A percentile compares a stretch with the other conserved stretches of the same genome.
phyloP scores from a whole-genome alignment of 1,139 yeast genomes.

The Magnusiomyces sp. region DNA sequence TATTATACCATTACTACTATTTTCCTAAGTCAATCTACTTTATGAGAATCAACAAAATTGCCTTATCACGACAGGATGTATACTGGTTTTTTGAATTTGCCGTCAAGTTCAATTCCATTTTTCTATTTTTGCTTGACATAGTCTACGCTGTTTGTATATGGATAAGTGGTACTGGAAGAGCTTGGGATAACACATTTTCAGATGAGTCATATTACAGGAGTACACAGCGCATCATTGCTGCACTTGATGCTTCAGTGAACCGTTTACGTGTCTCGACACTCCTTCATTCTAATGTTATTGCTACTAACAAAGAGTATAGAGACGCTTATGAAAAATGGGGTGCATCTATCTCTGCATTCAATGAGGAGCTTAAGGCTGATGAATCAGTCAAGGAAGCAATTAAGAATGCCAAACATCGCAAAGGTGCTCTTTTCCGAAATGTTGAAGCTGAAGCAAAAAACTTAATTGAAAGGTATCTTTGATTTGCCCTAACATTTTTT shows the following conservation, averaged over 20 bases:
- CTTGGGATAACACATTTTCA: slow-evolving; percentile 13
- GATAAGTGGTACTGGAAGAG: slow-evolving; percentile 20
- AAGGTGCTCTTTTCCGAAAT: slow-evolving; percentile 5
- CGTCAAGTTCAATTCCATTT: slow-evolving; percentile 14
- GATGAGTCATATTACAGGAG: slow-evolving; percentile 9
- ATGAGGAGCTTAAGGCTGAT: background rate
- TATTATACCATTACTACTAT: slow-evolving; percentile 11
- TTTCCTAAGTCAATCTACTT: slow-evolving; percentile 4
- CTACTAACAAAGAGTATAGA: slow-evolving; percentile 7
- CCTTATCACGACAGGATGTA: slow-evolving; percentile 12
- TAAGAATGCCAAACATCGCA: slow-evolving; percentile 10
- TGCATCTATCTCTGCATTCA: background rate
- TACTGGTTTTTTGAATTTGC: slow-evolving; percentile 20
- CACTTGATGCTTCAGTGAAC: slow-evolving; percentile 6
- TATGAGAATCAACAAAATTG: slow-evolving; percentile 6
- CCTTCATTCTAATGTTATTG: slow-evolving; percentile 12
- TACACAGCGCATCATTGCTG: slow-evolving; percentile 2
- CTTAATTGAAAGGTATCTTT: slow-evolving; percentile 6
- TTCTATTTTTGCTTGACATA: slow-evolving; percentile 15
- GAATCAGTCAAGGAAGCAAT: slow-evolving; percentile 10
- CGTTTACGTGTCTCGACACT: slow-evolving; percentile 10
- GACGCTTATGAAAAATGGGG: slow-evolving; percentile 12
- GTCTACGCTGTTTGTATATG: slow-evolving; percentile 16
- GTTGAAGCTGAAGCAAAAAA: slow-evolving; percentile 8
- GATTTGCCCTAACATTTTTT: background rate